Conservation (phyloP, 345 rosid species). For the Pistacia atlantica region DNA sequence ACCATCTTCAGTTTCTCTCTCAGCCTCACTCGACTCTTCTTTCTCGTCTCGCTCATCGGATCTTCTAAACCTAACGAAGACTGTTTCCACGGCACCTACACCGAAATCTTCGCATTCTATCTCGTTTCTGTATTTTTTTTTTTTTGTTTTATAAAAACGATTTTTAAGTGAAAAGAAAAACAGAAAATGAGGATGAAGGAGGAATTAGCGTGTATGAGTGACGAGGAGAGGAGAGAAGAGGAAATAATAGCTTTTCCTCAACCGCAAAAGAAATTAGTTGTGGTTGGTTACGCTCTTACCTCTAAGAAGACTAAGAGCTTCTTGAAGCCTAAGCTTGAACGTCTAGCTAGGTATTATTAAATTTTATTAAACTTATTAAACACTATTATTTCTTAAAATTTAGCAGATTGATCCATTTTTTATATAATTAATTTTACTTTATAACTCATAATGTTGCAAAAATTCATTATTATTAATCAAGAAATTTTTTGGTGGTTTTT, state of each 20-base stretch:
- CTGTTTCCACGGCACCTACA: not conserved
- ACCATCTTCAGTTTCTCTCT: too few relatives aligned
- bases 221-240: conserved; percentile 11
- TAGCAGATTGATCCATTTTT: not conserved
- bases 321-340: conserved; percentile 70
- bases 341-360: conserved; percentile 62
- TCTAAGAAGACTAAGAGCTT: conserved; percentile 82
- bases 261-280: conserved; percentile 39
- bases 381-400: not conserved
- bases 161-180: not conserved
- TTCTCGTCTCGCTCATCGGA: not conserved
- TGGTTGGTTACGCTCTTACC: conserved; percentile 85
- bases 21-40: not conserved
- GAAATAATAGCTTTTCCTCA: conserved; percentile 27
- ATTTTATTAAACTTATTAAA: not conserved
- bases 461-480: not conserved
- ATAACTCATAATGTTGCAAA: not conserved
- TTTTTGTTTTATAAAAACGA: conserved; percentile 2
- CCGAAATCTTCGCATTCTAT: conserved; percentile 12
- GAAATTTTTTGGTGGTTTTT: not conserved
- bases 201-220: conserved; percentile 28
- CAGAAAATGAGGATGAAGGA: conserved; percentile 43
- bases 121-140: not conserved
- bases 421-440: not conserved
- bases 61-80: conserved; percentile 1